Conservation (phyloP, 768 basidiomycete species). For the Gymnopilus junonius region DNA sequence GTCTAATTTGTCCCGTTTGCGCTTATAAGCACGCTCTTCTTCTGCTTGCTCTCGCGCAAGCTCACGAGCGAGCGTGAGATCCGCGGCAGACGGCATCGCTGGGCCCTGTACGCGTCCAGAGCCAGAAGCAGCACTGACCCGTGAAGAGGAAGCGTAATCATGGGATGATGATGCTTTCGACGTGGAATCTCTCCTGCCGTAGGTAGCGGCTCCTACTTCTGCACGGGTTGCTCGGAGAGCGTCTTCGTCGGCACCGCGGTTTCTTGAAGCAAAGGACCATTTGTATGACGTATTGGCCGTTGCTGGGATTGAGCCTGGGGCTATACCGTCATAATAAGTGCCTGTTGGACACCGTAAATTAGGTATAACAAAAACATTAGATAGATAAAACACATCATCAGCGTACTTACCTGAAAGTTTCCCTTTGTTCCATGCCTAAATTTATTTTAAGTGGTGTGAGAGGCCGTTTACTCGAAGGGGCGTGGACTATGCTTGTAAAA, state of each 20-base stretch:
- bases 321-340: slow-evolving; percentile 58
- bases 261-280: slow-evolving; percentile 84
- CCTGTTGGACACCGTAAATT: slow-evolving; percentile 9
- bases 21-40: slow-evolving; percentile 57
- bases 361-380: neutral
- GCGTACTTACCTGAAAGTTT: slow-evolving; percentile 60
- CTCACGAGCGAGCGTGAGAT: slow-evolving; percentile 74
- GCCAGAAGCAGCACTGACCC: slow-evolving; percentile 17
- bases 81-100: slow-evolving; percentile 68
- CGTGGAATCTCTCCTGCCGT: slow-evolving; percentile 29
- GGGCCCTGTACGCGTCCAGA: slow-evolving; percentile 64
- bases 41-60: slow-evolving; percentile 52
- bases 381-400: neutral
- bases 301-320: slow-evolving; percentile 55
- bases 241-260: slow-evolving; percentile 55
- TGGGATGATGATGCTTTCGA: slow-evolving; percentile 22
- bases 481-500: neutral
- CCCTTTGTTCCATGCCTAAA: slow-evolving; percentile 82
- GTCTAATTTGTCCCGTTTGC: slow-evolving; percentile 70
- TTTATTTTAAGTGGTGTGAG: neutral
- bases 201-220: slow-evolving; percentile 58
- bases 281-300: slow-evolving; percentile 82
- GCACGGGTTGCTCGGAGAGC: slow-evolving; percentile 64
- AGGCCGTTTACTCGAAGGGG: slow-evolving; percentile 3
- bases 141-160: slow-evolving; percentile 20